Base-by-base conservation (phyloP, 1,139 yeast genomes). In the Meyerozyma elateridarum region DNA sequence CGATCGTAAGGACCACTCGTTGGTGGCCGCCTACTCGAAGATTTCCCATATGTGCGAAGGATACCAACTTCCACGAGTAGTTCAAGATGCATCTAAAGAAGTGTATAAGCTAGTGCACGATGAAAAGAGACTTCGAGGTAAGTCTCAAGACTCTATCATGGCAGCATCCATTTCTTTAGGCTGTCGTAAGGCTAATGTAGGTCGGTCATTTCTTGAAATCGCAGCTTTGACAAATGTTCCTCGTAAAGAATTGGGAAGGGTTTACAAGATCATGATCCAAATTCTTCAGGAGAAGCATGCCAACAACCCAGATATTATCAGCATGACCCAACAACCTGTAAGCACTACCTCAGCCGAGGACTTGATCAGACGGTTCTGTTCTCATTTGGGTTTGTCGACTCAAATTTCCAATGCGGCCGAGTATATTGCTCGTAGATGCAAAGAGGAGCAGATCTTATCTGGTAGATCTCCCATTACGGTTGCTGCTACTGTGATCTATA, bases 41-140 rank as follows among this genome's bases (percentile, higher is more conserved):
- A 88, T 91, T 22, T 79, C 96, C 1, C 95, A 88, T 62, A 84
- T 91, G 85, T 91, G 97, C 58, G 98, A 91, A 53, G 97, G 96
- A 11, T 93, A 87, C 45, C 93, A 88, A 54, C 64, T 91, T 37
- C 97, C 98, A 3, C 83, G 84, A 52, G 85, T 91, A 42, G 97
- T 91, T 7, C 96, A 88, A 54, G 98, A 91, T 59, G 94, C 95
- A 43, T 96, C 97, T 20, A 91, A 91, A 54, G 97, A 91, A 59
- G 96, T 94, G 16, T 91, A 85, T 57, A 89, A 89, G 54, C 64
- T 89, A 40, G 95, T 93, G 15, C 79, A 87, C 50, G 97, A 91
- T 45, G 96, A 89, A 48, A 78, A 82, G 44, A 76, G 83, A 12
- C 70, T 91, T 45, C 77, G 91, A 54, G 96, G 97, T 35, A 87